Base-by-base conservation (phyloP, 2,329 filamentous ascomycete species). In the Alternaria panax region DNA sequence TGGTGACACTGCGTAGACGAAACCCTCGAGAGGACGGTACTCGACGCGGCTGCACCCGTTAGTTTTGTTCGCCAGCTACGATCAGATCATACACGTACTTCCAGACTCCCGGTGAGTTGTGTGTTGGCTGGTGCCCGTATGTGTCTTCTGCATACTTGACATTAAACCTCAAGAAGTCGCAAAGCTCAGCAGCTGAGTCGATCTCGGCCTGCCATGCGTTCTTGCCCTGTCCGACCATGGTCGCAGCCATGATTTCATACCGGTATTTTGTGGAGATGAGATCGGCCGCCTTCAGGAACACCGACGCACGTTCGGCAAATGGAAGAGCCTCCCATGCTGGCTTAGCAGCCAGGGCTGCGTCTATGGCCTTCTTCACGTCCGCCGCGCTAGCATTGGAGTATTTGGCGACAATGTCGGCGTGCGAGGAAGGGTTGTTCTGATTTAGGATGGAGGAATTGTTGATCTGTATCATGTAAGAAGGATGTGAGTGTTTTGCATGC, bases 191-290 rank as follows among this genome's bases (percentile, higher is more conserved):
- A 18, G 94, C 94, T 38, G 93, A 87, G 79, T 98, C 94, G 65
- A 98, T 98, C 85, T 99, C 94, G n/a, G 95, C 94, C 81, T 99
- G 94, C 93, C 93, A 98, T 47, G 92, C 92, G 78, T 97, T 98
- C 87, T 98, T 98, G 73, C 95, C 94, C 81, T 99, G 94, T 62
- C 94, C 95, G 30, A 97, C 84, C 88, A 98, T 97, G 14, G 95
- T 97, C 43, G 92, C 88, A 7, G 95, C 94, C 91, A 98, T 96
- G 71, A 99, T 87, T 57, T 97, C 92, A 80, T 97, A 97, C 75
- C 95, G 88, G 81, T 99, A 98, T 82, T 98, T 98, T 65, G 87
- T 91, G 54, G 91, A 84, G 68, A 99, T 88, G 63, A 99, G 84
- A 76, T 98, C 93, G 32, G 94, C 94, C 3, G 95, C 94, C 85